Evolutionary conservation across 495 filamentous ascomycete species (phyloP).

Genomic region (Astrothelium subdiscretum): DNA sequence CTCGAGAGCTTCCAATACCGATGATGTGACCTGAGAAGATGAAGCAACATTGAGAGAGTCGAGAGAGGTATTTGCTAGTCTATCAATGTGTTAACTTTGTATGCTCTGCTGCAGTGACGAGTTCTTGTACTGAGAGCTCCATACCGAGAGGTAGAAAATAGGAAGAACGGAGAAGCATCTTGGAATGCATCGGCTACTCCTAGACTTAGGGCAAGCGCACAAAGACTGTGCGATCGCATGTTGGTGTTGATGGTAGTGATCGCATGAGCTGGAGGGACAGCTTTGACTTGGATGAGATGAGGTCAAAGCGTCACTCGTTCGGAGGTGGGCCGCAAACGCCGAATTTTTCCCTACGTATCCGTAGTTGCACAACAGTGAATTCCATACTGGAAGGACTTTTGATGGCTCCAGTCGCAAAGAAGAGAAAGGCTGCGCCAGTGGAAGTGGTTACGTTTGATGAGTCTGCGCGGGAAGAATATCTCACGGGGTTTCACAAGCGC

Average conservation of each 20-base stretch:
- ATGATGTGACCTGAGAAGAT: slow-evolving; percentile 27
- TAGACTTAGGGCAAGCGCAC: background rate
- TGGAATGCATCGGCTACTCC: slow-evolving; percentile 54
- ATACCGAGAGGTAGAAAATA: slow-evolving; percentile 71
- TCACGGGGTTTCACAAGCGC: slow-evolving; percentile 94
- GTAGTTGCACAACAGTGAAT: background rate
- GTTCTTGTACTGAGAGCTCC: slow-evolving; percentile 13
- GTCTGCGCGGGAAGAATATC: slow-evolving; percentile 63
- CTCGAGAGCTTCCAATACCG: slow-evolving; percentile 35
- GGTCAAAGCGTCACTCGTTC: too few relatives aligned
- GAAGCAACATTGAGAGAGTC: slow-evolving; percentile 23
- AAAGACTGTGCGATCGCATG: background rate
- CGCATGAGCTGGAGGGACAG: background rate
- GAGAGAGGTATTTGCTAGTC: slow-evolving; percentile 19
- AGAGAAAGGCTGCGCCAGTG: slow-evolving; percentile 21
- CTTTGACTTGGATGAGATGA: background rate
- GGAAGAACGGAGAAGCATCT: slow-evolving; percentile 76
- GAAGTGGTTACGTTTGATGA: slow-evolving; percentile 80
- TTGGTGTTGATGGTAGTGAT: background rate
- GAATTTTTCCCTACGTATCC: background rate
- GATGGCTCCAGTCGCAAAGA: slow-evolving; percentile 4
- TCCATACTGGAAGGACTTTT: background rate
- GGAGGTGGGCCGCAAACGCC: background rate
- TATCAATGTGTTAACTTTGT: background rate
- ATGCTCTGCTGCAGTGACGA: background rate